Conservation (phyloP, 495 filamentous ascomycete genomes). For the Saxophila tyrrhenica region DNA sequence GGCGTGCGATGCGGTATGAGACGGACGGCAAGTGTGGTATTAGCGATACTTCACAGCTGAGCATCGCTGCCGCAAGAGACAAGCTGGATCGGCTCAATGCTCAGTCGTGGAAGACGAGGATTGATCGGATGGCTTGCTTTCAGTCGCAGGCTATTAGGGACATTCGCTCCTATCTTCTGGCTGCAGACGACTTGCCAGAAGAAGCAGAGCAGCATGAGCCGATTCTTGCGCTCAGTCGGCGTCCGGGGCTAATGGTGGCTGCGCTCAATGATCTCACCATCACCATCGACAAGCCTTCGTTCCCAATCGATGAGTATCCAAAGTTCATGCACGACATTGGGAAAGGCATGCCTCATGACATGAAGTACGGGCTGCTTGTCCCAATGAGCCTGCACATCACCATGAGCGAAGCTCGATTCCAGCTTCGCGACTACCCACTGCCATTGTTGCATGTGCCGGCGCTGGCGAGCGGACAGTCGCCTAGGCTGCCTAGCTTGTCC, state of each 20-base stretch:
- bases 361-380: constrained; percentile 76
- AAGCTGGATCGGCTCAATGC: constrained; percentile 72
- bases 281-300: constrained; percentile 83
- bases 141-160: constrained; percentile 67
- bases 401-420: constrained; percentile 81
- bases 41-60: constrained; percentile 55
- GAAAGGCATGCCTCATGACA: constrained; percentile 89
- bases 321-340: constrained; percentile 77
- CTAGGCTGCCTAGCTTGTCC: constrained; percentile 67
- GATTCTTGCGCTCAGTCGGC: constrained; percentile 75
- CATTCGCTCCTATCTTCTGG: constrained; percentile 70
- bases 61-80: constrained; percentile 60
- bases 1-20: constrained; percentile 54
- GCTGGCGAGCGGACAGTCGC: constrained; percentile 65
- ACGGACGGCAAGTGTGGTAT: constrained; percentile 60
- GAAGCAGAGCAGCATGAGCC: constrained; percentile 73
- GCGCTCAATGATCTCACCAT: constrained; percentile 78
- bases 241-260: constrained; percentile 70
- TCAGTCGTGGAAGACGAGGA: constrained; percentile 83
- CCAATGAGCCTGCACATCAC: constrained; percentile 82
- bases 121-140: constrained; percentile 60
- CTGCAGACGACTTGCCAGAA: constrained; percentile 66
- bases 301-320: constrained; percentile 67
- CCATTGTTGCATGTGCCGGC: constrained; percentile 85
- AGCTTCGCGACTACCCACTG: constrained; percentile 82